Evolutionary conservation across 306 rosid genomes (phyloP).

Genomic region (Cucurbita ficifolia): DNA sequence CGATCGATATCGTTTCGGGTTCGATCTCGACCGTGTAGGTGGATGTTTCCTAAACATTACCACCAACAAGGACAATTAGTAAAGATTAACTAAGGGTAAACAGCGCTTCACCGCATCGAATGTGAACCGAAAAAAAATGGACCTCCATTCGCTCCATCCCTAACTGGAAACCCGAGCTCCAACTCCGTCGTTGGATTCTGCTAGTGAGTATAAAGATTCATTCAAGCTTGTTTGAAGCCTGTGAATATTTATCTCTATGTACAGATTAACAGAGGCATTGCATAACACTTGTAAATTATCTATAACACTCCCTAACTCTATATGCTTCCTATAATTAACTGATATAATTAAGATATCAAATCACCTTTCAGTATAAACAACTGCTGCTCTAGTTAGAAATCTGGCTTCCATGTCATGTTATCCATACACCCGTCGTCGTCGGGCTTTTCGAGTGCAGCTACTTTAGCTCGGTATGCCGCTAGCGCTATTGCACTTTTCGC

Average conservation of each 20-base stretch:
- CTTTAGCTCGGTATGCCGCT: constrained; percentile 53
- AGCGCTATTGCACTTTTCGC: constrained; percentile 36
- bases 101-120: constrained; percentile 42
- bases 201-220: constrained; percentile 75
- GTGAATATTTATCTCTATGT: constrained; percentile 88
- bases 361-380: constrained; percentile 75
- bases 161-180: constrained; percentile 75
- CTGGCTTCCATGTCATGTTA: constrained; percentile 71
- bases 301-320: constrained; percentile 36
- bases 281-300: constrained; percentile 43
- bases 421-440: constrained; percentile 30
- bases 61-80: not conserved
- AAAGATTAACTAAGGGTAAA: constrained; percentile 22
- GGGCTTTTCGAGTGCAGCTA: constrained; percentile 62
- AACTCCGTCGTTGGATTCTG: constrained; percentile 86
- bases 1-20: not conserved
- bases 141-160: constrained; percentile 95
- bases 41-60: not conserved
- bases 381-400: constrained; percentile 36
- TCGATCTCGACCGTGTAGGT: not conserved
- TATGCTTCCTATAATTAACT: constrained; percentile 33
- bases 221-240: constrained; percentile 34
- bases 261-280: constrained; percentile 71
- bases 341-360: constrained; percentile 36
- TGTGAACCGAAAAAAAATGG: constrained; percentile 49